Evolutionary conservation across 345 rosid genomes (phyloP).

Genomic region (Moricandia arvensis): DNA sequence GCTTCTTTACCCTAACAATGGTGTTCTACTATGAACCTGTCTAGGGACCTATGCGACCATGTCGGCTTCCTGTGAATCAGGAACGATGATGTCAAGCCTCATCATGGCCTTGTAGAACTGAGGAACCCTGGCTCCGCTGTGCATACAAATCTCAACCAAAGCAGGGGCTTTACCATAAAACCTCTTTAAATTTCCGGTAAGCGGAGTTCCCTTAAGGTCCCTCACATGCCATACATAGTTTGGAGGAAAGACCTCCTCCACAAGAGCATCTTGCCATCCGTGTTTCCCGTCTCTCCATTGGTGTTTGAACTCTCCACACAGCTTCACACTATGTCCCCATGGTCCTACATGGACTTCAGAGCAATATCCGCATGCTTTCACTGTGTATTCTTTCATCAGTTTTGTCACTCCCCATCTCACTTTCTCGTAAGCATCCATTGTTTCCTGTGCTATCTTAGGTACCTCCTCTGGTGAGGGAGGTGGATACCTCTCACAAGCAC

Average conservation of each 20-base stretch:
- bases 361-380: constrained; percentile 96
- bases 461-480: constrained; percentile 54
- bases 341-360: constrained; percentile 92
- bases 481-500: constrained; percentile 50
- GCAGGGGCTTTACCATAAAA: constrained; percentile 92
- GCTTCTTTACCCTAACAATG: background rate
- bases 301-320: constrained; percentile 88
- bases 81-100: constrained; percentile 91
- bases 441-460: constrained; percentile 73
- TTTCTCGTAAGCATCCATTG: constrained; percentile 64
- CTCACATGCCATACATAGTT: constrained; percentile 80
- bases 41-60: constrained; percentile 52
- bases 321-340: constrained; percentile 90
- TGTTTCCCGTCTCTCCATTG: constrained; percentile 99
- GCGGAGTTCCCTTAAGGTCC: constrained; percentile 65
- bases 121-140: constrained; percentile 68
- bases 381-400: constrained; percentile 68
- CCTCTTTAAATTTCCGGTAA: constrained; percentile 56
- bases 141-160: constrained; percentile 77
- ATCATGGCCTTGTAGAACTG: constrained; percentile 72
- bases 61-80: constrained; percentile 63
- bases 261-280: constrained; percentile 88
- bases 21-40: constrained; percentile 13
- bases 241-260: constrained; percentile 71
- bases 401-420: constrained; percentile 64